Evolutionary conservation across 192 early-diverging fungal genomes (phyloP), one percentile per base, ranked within the genome.

Genomic region (Glomus cerebriforme): DNA sequence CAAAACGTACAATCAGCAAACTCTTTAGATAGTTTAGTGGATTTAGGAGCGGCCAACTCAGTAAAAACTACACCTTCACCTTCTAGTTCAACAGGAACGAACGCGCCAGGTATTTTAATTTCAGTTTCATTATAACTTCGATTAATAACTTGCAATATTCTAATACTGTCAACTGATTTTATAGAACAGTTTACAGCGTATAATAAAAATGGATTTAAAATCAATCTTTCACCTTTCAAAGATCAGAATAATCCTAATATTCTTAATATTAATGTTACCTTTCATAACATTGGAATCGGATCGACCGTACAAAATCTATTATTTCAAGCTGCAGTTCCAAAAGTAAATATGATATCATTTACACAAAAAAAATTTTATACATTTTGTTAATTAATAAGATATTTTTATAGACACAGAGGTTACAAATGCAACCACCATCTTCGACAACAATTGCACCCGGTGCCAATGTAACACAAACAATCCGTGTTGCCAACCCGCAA

Each of bases 271-370:
- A 86, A 86, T 7, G 90, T 92, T 6, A 88, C 86, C 5, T 95
- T 96, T 83, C 79, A 83, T 49, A 97, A 95, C 78, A 80, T 86
- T 67, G 83, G 84, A 17, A 68, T 85, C 22, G 87, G 88, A 54
- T 88, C 87, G 8, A 35, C 79, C 4, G 85, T 97, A 45, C 85
- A 83, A 24, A 90, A 90, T 27, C 71, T 98, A 29, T 87, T 88
- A 66, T 94, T 99, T 81, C 90, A 95, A 83, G 97, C 96, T 15
- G 98, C 98, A 0, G 97, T 99, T 17, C 96, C 96, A 29, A 96
- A 96, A 67, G 80, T 81, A 75, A 3, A 43, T 12, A 37, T 15
- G 37, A 35, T 26, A 39, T 35, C 34, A 37, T 35, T 8, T 13
- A 31, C 3, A 13, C 4, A 15, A 24, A n/a, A 59, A 13, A n/a